Conservation (phyloP, 78 protist species). For the Tieghemostelium lacteum region DNA sequence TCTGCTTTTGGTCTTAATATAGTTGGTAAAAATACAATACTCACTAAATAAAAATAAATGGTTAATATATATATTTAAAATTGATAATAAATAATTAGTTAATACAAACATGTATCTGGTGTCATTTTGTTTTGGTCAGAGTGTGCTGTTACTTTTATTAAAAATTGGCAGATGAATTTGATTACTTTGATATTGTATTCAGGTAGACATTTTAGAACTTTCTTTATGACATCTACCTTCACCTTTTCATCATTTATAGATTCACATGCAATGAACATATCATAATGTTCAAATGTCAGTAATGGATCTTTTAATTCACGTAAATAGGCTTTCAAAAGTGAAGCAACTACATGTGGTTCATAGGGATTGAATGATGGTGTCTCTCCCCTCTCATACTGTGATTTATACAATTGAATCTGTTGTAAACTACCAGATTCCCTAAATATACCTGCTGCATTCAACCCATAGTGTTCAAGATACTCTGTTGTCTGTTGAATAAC, state of each 20-base stretch:
- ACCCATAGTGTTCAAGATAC: conserved; percentile 12
- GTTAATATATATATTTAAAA: not conserved
- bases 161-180: conserved; percentile 39
- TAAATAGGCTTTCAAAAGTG: conserved; percentile 50
- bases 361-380: conserved; percentile 60
- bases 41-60: conserved; percentile 9
- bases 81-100: not conserved
- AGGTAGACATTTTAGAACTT: conserved; percentile 52
- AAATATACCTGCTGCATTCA: conserved; percentile 46
- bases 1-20: conserved; percentile 62
- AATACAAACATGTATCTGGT: conserved; percentile 43
- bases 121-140: conserved; percentile 54
- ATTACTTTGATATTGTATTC: conserved; percentile 8
- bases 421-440: conserved; percentile 58
- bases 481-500: conserved; percentile 27
- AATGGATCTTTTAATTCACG: conserved; percentile 67
- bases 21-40: conserved; percentile 72
- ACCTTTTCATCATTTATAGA: conserved; percentile 55
- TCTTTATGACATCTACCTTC: conserved; percentile 54
- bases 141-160: conserved; percentile 45
- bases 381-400: conserved; percentile 11
- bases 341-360: conserved; percentile 67
- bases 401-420: conserved; percentile 15
- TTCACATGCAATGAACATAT: conserved; percentile 78
- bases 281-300: conserved; percentile 61